Conservation (phyloP, 176 grass and related monocot species). For the Zea luxurians region DNA sequence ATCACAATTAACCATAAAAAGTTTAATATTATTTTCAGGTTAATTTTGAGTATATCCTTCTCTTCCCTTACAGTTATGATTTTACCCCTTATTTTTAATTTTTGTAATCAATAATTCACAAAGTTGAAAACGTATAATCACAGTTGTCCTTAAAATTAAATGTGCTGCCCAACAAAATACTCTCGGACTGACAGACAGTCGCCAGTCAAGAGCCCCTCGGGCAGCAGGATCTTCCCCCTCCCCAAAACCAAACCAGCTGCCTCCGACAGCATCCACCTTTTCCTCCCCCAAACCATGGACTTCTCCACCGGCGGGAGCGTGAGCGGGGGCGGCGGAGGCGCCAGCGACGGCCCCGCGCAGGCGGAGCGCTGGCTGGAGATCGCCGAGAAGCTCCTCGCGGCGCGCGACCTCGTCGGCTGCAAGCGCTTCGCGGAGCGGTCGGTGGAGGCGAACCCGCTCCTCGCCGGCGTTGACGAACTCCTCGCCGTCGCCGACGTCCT, state of each 20-base stretch:
- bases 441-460: constrained; percentile 78
- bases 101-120: too few relatives aligned
- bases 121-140: too few relatives aligned
- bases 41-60: too few relatives aligned
- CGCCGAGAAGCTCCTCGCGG: constrained; percentile 71
- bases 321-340: constrained; percentile 17
- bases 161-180: too few relatives aligned
- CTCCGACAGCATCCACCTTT: neutral
- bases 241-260: neutral
- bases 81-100: too few relatives aligned
- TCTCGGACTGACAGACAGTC: too few relatives aligned
- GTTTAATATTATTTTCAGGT: too few relatives aligned
- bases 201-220: neutral
- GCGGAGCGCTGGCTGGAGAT: constrained; percentile 80
- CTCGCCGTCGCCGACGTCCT: constrained; percentile 88
- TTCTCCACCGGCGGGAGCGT: constrained; percentile 45
- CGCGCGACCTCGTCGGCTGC: constrained; percentile 81
- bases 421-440: constrained; percentile 93
- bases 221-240: neutral
- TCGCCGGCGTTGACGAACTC: constrained; percentile 84
- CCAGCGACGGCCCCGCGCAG: constrained; percentile 41
- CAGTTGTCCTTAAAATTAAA: too few relatives aligned
- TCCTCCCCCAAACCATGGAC: constrained; percentile 41
- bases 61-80: too few relatives aligned
- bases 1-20: too few relatives aligned